These are phyloP conservation scores for Drechmeria coniospora DNA, from an alignment of 2,329 filamentous ascomycete genomes.

Conservation along the genomic window DNA sequence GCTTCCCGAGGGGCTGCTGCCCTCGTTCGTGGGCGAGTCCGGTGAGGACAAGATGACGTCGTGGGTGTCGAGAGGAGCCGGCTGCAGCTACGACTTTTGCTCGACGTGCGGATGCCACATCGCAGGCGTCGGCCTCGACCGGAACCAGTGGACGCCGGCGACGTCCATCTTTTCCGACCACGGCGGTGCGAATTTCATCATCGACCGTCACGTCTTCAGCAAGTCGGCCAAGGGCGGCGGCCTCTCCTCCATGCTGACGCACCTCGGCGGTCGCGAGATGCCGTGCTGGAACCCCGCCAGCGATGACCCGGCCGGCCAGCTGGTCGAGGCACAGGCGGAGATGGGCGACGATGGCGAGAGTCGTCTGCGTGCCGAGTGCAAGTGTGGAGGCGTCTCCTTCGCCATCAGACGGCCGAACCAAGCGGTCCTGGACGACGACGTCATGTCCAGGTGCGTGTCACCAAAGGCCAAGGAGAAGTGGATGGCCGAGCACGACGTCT, in stretches of 20 bases:
- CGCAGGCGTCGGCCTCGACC: conserved; percentile 17
- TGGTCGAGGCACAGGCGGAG: conserved; percentile 14
- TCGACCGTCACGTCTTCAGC: conserved; percentile 21
- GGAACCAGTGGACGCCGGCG: conserved; percentile 21
- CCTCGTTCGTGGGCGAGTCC: conserved; percentile 24
- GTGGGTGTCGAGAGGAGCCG: conserved; percentile 16
- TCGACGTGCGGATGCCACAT: conserved; percentile 29
- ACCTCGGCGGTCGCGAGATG: conserved; percentile 15
- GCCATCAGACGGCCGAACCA: conserved; percentile 23
- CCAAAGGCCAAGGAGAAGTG: conserved; percentile 24
- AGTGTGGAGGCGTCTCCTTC: conserved; percentile 32
- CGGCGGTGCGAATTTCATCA: conserved; percentile 17
- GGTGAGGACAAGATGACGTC: conserved; percentile 18
- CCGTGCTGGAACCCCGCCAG: conserved; percentile 20
- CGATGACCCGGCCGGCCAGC: conserved; percentile 11
- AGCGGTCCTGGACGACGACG: conserved; percentile 13
- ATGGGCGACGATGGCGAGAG: conserved; percentile 20
- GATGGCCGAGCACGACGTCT: conserved; percentile 24
- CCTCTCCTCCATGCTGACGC: conserved; percentile 19
- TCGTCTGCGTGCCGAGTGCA: conserved; percentile 26
- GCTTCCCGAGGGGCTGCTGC: conserved; percentile 18
- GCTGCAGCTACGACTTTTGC: conserved; percentile 26
- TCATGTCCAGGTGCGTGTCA: conserved; percentile 18
- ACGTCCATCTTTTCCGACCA: conserved; percentile 24
- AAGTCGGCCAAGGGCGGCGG: conserved; percentile 21